phyloP scores from a whole-genome alignment of 139 green algal genomes.

The Astrephomene gubernaculifera region DNA sequence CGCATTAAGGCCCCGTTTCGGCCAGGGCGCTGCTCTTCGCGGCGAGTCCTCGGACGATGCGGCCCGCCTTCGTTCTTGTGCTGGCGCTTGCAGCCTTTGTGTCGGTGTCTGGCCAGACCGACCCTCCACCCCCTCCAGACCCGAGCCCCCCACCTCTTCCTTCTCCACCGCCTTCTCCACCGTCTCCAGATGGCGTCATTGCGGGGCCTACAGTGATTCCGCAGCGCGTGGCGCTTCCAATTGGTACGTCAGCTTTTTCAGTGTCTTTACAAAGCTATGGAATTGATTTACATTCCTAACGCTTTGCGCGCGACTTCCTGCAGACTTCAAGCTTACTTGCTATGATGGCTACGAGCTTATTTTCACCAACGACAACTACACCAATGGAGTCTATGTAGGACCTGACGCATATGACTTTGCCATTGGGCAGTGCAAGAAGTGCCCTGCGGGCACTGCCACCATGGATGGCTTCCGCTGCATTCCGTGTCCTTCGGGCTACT shows the following conservation, averaged over 20 bases:
- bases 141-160: too few relatives aligned
- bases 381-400: background rate
- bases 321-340: constrained; percentile 33
- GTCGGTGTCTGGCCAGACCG: background rate
- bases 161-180: too few relatives aligned
- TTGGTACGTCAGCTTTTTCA: too few relatives aligned
- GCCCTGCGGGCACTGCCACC: constrained; percentile 19
- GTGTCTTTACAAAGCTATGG: too few relatives aligned
- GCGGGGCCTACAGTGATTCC: constrained; percentile 1
- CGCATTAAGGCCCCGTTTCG: background rate
- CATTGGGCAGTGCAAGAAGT: constrained; percentile 27
- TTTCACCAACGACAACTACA: constrained; percentile 35
- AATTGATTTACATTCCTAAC: too few relatives aligned
- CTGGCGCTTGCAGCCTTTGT: background rate
- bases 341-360: constrained; percentile 45
- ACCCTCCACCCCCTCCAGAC: too few relatives aligned
- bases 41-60: constrained; percentile 10
- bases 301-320: too few relatives aligned
- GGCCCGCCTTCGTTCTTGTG: background rate
- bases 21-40: constrained; percentile 19
- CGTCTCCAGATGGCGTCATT: too few relatives aligned
- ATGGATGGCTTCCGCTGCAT: constrained; percentile 45
- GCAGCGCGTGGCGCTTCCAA: background rate
- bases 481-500: constrained; percentile 30
- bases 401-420: constrained; percentile 12